Base-by-base conservation (phyloP, 2,329 filamentous ascomycete genomes). In the Colletotrichum limetticola region DNA sequence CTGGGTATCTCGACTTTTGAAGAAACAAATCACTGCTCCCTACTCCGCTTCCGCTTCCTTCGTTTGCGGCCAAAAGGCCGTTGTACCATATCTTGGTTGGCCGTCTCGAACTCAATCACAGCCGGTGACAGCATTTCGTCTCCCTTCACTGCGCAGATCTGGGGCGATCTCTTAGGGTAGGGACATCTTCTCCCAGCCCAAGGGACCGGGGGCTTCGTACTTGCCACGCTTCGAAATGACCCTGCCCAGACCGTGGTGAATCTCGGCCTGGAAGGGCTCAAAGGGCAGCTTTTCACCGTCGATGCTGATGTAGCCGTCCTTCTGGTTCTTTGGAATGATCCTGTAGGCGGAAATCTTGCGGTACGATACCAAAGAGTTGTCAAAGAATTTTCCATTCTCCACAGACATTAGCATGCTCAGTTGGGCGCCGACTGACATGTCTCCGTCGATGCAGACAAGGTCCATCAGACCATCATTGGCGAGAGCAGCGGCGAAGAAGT, bases 221-320 rank as follows among this genome's bases (percentile, higher is more conserved):
- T 88, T 83, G 73, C 91, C 93, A 32, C 86, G 90, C 83, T 93
- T 94, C 62, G 94, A 94, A 75, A 98, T 85, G n/a, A 96, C 93
- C 4, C 93, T 94, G 1, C 94, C 97, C 28, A 99, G 85, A 0
- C 93, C 93, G 65, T 86, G 89, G 81, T 98, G 95, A 7, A 98
- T 88, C 83, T 99, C 97, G 2, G 92, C 94, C 85, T 99, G 97
- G 80, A 98, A 97, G 0, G 94, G 93, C 77, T 92, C 92, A 80
- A 97, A 98, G 0, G 95, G 93, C 3, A 97, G 87, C 66, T 90
- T 89, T 83, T 99, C 97, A 49, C 97, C 97, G 79, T 98, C 97
- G 76, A 99, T 95, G 80, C 95, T 97, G 80, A 99, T 97, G 81
- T 94, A 97, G 1, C 96, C 96, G 74, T 92, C 88, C 52, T 89